phyloP scores from a whole-genome alignment of 2,329 filamentous ascomycete genomes.

The Diplodia scrobiculata region DNA sequence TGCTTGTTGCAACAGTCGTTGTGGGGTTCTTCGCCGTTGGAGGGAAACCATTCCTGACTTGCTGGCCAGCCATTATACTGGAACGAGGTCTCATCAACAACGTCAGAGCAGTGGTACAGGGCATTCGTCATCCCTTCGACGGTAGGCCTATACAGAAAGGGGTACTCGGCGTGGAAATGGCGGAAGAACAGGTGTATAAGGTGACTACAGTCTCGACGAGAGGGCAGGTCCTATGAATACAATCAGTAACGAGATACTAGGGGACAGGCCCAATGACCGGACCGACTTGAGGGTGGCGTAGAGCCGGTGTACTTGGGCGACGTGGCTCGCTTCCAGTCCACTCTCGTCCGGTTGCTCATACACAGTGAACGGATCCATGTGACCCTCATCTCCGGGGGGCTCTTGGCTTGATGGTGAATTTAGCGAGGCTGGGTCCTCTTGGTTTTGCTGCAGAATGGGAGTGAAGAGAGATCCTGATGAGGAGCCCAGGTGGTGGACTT shows the following conservation, averaged over 20 bases:
- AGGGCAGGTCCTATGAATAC: conserved; percentile 34
- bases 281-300: conserved; percentile 25
- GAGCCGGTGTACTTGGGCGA: not conserved
- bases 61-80: conserved; percentile 37
- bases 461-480: conserved; percentile 46
- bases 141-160: conserved; percentile 38
- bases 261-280: not conserved
- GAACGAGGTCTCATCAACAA: conserved; percentile 29
- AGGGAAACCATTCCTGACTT: conserved; percentile 34
- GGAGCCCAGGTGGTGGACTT: conserved; percentile 46
- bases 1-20: conserved; percentile 14
- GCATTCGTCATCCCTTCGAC: conserved; percentile 36
- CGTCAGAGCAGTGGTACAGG: conserved; percentile 34
- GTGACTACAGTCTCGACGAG: conserved; percentile 34
- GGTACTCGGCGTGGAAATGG: conserved; percentile 40
- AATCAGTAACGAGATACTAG: not conserved
- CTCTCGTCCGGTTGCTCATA: not conserved
- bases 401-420: not conserved
- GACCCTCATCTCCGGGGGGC: not conserved
- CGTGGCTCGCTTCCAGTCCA: not conserved
- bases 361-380: not conserved
- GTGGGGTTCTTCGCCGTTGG: conserved; percentile 34
- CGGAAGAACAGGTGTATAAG: conserved; percentile 37
- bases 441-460: conserved; percentile 33
- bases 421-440: not conserved